A percentile compares a stretch with the other conserved stretches of the same genome.
These are phyloP conservation scores for Pascua guehoae DNA, from an alignment of 1,284 basidiomycete species.

Conservation along the genomic window DNA sequence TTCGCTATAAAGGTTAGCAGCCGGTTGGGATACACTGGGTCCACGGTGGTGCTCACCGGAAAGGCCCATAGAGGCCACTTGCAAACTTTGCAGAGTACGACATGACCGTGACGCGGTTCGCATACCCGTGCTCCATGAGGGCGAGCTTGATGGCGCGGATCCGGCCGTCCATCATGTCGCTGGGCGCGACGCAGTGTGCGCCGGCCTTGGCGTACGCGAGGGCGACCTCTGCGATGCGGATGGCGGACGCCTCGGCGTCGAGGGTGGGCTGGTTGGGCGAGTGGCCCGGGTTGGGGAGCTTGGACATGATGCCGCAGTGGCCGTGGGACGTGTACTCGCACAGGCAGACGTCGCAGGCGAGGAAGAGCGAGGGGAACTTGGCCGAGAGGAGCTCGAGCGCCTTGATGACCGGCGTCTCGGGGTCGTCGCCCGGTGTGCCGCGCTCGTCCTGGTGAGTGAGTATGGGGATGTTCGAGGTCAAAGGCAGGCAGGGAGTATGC, in stretches of 20 bases:
- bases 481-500: no score
- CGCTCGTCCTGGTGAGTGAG: slow-evolving; percentile 61
- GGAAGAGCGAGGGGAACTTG: slow-evolving; percentile 78
- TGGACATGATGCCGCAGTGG: slow-evolving; percentile 79
- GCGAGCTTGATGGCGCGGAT: slow-evolving; percentile 83
- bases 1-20: slow-evolving; percentile 58
- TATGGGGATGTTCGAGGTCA: no score
- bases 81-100: slow-evolving; percentile 99
- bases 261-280: slow-evolving; percentile 38
- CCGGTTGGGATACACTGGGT: no score
- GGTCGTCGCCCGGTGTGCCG: slow-evolving; percentile 87
- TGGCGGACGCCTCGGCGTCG: slow-evolving; percentile 68
- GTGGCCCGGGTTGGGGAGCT: slow-evolving; percentile 37
- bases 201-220: slow-evolving; percentile 89
- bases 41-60: slow-evolving; percentile 61
- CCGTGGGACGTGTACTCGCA: slow-evolving; percentile 99
- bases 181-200: slow-evolving; percentile 95
- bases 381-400: slow-evolving; percentile 73
- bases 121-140: slow-evolving; percentile 75
- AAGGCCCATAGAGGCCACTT: slow-evolving; percentile 93
- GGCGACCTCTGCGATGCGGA: slow-evolving; percentile 86
- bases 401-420: slow-evolving; percentile 84
- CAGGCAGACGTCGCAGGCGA: slow-evolving; percentile 95
- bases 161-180: slow-evolving; percentile 99
- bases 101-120: slow-evolving; percentile 89